These are phyloP conservation scores for Metarhizium robertsii DNA, from an alignment of 2,329 filamentous ascomycete genomes.

Conservation along the genomic window DNA sequence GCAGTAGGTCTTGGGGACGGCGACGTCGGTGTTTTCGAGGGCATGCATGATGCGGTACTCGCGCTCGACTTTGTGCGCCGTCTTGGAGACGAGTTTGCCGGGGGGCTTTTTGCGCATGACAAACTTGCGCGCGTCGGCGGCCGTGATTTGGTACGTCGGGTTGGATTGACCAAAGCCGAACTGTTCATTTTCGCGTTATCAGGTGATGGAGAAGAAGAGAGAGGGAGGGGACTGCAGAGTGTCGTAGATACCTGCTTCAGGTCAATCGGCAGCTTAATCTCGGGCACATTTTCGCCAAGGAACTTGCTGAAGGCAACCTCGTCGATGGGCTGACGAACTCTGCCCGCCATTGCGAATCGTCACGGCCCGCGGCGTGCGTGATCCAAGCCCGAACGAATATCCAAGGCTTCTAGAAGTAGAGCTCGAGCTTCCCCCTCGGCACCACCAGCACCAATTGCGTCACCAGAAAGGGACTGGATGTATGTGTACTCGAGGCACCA, in stretches of 20 bases:
- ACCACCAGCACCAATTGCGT: background rate
- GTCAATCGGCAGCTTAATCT: constrained; percentile 73
- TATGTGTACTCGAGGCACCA: too few species aligned
- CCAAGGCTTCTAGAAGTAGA: too few species aligned
- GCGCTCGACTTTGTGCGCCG: constrained; percentile 92
- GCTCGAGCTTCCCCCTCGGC: too few species aligned
- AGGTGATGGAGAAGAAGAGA: background rate
- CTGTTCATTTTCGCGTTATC: constrained; percentile 31
- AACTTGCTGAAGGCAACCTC: constrained; percentile 70
- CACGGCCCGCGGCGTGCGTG: background rate
- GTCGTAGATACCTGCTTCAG: constrained; percentile 66
- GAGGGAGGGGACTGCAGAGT: background rate
- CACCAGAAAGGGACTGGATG: background rate
- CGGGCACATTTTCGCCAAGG: constrained; percentile 67
- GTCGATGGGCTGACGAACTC: constrained; percentile 85
- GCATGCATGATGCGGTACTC: constrained; percentile 89
- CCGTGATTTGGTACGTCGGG: constrained; percentile 87
- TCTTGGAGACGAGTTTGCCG: constrained; percentile 85
- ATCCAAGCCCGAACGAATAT: too few species aligned
- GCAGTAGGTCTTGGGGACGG: constrained; percentile 73
- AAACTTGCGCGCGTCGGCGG: constrained; percentile 58
- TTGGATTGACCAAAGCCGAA: constrained; percentile 98
- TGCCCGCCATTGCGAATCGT: constrained; percentile 59
- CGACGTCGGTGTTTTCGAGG: constrained; percentile 67
- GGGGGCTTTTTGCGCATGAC: constrained; percentile 97